A percentile compares a stretch with the other conserved stretches of the same genome.
Conservation (phyloP, 1,139 yeast species). For the Yueomyces sp. region DNA sequence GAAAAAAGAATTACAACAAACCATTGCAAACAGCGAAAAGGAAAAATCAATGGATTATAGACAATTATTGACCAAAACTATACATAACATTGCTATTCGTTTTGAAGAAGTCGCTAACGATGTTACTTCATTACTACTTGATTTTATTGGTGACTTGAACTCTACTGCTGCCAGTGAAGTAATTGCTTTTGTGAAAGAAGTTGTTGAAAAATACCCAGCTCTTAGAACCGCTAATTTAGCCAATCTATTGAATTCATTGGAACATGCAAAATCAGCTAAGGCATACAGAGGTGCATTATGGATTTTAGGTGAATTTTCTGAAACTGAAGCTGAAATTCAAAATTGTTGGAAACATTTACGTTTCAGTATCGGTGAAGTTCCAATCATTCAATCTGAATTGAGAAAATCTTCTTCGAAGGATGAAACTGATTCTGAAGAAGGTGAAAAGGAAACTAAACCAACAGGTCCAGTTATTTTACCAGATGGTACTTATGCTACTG, state of each 20-base stretch:
- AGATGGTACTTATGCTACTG: slow-evolving; percentile 98
- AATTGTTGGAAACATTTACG: slow-evolving; percentile 83
- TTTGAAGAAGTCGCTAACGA: slow-evolving; percentile 86
- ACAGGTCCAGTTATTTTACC: slow-evolving; percentile 80
- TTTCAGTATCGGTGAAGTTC: slow-evolving; percentile 78
- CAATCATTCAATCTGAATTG: slow-evolving; percentile 68
- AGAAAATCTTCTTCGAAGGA: slow-evolving; percentile 28
- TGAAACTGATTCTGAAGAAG: slow-evolving; percentile 26
- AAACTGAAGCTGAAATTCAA: slow-evolving; percentile 62
- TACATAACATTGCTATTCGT: slow-evolving; percentile 78
- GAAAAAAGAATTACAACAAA: slow-evolving; percentile 78
- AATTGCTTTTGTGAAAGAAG: slow-evolving; percentile 80
- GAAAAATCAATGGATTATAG: slow-evolving; percentile 81
- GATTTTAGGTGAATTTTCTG: slow-evolving; percentile 88
- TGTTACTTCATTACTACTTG: slow-evolving; percentile 80
- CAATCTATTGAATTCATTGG: slow-evolving; percentile 52
- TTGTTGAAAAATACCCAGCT: slow-evolving; percentile 82
- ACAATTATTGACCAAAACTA: slow-evolving; percentile 75
- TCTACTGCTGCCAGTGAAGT: slow-evolving; percentile 85
- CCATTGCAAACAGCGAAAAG: slow-evolving; percentile 41
- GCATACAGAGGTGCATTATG: slow-evolving; percentile 90
- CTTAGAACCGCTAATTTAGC: slow-evolving; percentile 55
- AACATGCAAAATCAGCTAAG: slow-evolving; percentile 68
- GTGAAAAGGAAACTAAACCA: slow-evolving; percentile 24
- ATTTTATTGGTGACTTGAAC: slow-evolving; percentile 73